Percentiles rank a stretch among this genome's conserved stretches.
These are phyloP conservation scores for Pseudohalonectria lignicola DNA, from an alignment of 2,329 filamentous ascomycete species.

Conservation along the genomic window DNA sequence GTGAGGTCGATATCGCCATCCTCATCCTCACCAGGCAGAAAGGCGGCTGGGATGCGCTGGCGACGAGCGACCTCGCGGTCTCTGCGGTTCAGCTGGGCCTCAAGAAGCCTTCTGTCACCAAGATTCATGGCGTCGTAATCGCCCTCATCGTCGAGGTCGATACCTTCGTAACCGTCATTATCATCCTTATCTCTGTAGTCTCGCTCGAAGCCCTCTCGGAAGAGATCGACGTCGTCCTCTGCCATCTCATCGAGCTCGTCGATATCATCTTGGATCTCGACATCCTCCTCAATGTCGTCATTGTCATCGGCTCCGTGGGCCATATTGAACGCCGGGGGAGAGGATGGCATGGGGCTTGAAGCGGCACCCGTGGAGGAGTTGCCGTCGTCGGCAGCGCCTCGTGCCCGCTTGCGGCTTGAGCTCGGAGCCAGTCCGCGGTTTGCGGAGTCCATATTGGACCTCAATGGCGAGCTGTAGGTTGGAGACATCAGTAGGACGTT, in stretches of 20 bases:
- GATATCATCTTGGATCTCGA: conserved; percentile 59
- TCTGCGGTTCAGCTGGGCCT: conserved; percentile 61
- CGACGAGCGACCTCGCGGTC: conserved; percentile 61
- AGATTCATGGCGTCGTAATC: conserved; percentile 62
- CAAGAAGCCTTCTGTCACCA: conserved; percentile 56
- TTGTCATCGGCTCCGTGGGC: conserved; percentile 58
- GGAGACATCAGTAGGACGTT: conserved; percentile 2
- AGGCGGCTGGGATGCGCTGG: conserved; percentile 59
- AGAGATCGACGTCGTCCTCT: conserved; percentile 71
- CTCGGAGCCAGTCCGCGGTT: conserved; percentile 57
- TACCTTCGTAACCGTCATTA: conserved; percentile 58
- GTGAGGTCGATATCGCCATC: conserved; percentile 68
- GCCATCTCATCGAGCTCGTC: conserved; percentile 75
- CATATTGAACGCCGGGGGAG: conserved; percentile 52
- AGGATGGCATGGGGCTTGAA: conserved; percentile 58
- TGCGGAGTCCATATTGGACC: conserved; percentile 69
- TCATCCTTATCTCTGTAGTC: conserved; percentile 59
- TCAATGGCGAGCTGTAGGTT: conserved; percentile 62
- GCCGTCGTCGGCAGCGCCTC: conserved; percentile 37
- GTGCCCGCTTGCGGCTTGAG: conserved; percentile 43
- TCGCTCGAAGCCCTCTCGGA: conserved; percentile 60
- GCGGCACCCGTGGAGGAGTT: conserved; percentile 38
- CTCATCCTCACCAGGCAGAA: conserved; percentile 72
- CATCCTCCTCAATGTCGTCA: conserved; percentile 62
- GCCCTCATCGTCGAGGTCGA: conserved; percentile 66